Percentiles rank a stretch among this genome's conserved stretches.
These are phyloP conservation scores for Phialophora tarda DNA, from an alignment of 2,329 filamentous ascomycete species.

Conservation along the genomic window DNA sequence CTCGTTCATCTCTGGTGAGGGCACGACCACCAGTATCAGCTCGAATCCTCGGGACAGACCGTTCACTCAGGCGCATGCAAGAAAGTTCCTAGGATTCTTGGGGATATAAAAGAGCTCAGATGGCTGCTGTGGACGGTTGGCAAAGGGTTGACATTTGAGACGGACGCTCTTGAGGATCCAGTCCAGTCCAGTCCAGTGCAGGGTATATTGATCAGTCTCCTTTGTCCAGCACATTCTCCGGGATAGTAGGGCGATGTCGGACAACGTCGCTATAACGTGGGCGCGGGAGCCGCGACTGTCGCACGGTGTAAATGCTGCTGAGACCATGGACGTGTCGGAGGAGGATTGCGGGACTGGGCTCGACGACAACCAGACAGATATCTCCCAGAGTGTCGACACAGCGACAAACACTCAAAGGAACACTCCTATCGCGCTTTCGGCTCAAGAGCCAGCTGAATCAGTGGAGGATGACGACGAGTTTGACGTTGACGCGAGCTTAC, in stretches of 20 bases:
- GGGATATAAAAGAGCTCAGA: conserved; percentile 12
- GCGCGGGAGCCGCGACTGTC: conserved; percentile 27
- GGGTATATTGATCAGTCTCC: background rate
- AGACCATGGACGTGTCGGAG: background rate
- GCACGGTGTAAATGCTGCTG: conserved; percentile 9
- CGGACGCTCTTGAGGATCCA: conserved; percentile 13
- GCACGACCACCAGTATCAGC: background rate
- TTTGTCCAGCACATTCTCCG: conserved; percentile 20
- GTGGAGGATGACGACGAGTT: conserved; percentile 31
- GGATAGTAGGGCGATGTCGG: conserved; percentile 26
- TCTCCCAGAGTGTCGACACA: conserved; percentile 20
- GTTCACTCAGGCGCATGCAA: background rate
- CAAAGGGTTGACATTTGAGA: conserved; percentile 19
- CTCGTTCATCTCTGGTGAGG: background rate
- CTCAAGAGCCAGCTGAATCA: conserved; percentile 21
- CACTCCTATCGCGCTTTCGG: conserved; percentile 31
- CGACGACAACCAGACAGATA: conserved; percentile 9
- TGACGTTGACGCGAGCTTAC: conserved; percentile 17
- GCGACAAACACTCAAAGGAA: conserved; percentile 33
- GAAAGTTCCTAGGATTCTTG: conserved; percentile 4
- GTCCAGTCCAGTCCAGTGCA: conserved; percentile 10
- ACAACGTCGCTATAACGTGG: conserved; percentile 34
- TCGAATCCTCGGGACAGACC: background rate
- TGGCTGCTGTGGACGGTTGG: conserved; percentile 18
- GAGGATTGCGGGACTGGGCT: conserved; percentile 5